These are phyloP conservation scores for Pneumocystis wakefieldiae DNA, from an alignment of 1,139 yeast genomes.

Conservation along the genomic window DNA sequence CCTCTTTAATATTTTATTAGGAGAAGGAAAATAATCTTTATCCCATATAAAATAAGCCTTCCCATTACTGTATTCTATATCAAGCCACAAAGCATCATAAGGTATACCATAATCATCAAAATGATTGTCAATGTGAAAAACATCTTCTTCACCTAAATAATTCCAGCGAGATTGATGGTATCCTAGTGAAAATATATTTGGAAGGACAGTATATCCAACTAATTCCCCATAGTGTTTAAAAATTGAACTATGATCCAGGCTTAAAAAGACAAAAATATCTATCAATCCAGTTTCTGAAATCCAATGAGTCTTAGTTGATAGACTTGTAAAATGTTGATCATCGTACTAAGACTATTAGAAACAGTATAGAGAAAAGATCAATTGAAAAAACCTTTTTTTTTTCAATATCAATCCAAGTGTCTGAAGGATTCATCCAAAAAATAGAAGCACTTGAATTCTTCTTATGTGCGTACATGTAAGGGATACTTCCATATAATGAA, in stretches of 20 bases:
- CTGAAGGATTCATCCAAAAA: conserved; percentile 89
- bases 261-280: conserved; percentile 60
- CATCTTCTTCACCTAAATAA: conserved; percentile 76
- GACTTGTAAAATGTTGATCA: neutral
- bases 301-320: conserved; percentile 52
- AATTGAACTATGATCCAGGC: conserved; percentile 44
- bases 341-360: neutral
- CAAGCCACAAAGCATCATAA: conserved; percentile 88
- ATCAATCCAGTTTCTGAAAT: conserved; percentile 78
- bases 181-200: conserved; percentile 67
- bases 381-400: conserved; percentile 21
- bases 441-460: conserved; percentile 51
- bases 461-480: conserved; percentile 61
- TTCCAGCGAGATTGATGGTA: conserved; percentile 98
- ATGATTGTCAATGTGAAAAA: conserved; percentile 46
- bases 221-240: conserved; percentile 48
- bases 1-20: conserved; percentile 46
- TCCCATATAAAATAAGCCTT: conserved; percentile 92
- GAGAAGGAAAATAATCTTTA: conserved; percentile 55
- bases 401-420: conserved; percentile 67
- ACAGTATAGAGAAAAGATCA: neutral
- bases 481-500: conserved; percentile 93
- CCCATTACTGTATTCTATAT: conserved; percentile 74
- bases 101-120: conserved; percentile 71
- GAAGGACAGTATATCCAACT: conserved; percentile 68